Evolutionary conservation across 2,329 filamentous ascomycete genomes (phyloP).

Genomic region (Tothia fuscella): DNA sequence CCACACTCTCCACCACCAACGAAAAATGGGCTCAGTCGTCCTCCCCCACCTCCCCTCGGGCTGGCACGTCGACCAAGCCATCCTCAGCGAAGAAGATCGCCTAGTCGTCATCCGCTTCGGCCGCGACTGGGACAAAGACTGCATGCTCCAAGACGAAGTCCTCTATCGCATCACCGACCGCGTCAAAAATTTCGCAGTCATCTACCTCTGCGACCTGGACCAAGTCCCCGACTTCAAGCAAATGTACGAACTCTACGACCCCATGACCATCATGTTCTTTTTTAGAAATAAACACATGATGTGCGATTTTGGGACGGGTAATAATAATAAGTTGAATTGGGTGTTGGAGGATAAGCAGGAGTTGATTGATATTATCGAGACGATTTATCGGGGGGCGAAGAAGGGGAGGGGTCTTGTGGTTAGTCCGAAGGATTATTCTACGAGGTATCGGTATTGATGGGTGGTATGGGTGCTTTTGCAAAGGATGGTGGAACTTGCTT

Average conservation of each 20-base stretch:
- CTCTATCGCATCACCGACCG: constrained; percentile 88
- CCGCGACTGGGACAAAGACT: constrained; percentile 71
- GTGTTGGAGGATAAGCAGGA: constrained; percentile 96
- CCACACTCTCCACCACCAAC: background rate
- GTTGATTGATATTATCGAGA: constrained; percentile 96
- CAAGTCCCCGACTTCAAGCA: constrained; percentile 86
- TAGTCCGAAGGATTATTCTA: constrained; percentile 56
- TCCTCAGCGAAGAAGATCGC: constrained; percentile 69
- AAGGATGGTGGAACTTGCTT: too few relatives aligned
- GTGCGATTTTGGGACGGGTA: constrained; percentile 94
- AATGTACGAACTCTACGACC: constrained; percentile 58
- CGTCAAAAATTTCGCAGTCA: constrained; percentile 84
- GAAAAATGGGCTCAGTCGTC: constrained; percentile 66
- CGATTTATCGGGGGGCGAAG: constrained; percentile 95
- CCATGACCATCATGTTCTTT: constrained; percentile 48
- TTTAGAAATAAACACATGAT: constrained; percentile 99
- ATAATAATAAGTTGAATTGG: constrained; percentile 98
- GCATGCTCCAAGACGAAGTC: constrained; percentile 79
- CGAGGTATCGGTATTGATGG: constrained; percentile 13
- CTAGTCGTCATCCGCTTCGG: constrained; percentile 91
- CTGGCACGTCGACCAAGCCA: constrained; percentile 98
- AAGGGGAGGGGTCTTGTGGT: constrained; percentile 95
- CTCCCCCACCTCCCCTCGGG: constrained; percentile 82
- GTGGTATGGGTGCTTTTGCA: background rate
- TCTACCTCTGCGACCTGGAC: constrained; percentile 65